Evolutionary conservation across 495 filamentous ascomycete species (phyloP).

Genomic region (Pseudevernia furfuracea): DNA sequence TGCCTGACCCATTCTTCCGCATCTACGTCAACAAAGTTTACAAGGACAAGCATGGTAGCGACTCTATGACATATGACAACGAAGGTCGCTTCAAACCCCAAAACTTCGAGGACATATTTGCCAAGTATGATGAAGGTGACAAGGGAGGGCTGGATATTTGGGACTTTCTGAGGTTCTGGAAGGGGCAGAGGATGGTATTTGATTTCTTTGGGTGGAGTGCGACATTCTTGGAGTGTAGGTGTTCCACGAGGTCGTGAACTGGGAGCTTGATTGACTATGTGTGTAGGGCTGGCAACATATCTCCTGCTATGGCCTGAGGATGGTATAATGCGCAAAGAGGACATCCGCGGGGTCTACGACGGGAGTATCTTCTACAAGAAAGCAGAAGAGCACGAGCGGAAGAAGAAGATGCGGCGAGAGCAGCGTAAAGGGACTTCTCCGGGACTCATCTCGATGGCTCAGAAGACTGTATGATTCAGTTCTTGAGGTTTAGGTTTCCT

Average conservation of each 20-base stretch:
- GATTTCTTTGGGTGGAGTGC: constrained; percentile 42
- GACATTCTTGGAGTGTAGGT: constrained; percentile 21
- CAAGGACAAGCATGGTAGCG: constrained; percentile 51
- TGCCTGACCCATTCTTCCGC: constrained; percentile 47
- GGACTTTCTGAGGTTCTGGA: constrained; percentile 32
- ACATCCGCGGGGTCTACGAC: constrained; percentile 38
- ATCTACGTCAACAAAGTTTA: constrained; percentile 43
- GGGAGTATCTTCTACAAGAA: constrained; percentile 30
- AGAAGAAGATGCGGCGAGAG: not conserved
- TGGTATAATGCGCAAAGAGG: constrained; percentile 41
- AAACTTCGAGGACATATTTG: constrained; percentile 51
- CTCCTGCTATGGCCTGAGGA: constrained; percentile 40
- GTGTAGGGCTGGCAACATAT: constrained; percentile 34
- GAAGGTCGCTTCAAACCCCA: constrained; percentile 52
- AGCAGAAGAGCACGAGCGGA: constrained; percentile 3
- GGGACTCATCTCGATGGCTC: not conserved
- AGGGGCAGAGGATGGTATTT: constrained; percentile 37
- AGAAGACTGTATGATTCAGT: not conserved
- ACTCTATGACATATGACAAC: constrained; percentile 45
- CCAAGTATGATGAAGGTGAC: constrained; percentile 41
- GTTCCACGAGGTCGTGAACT: not conserved
- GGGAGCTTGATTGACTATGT: not conserved
- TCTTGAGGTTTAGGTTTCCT: not conserved
- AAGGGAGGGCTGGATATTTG: constrained; percentile 30
- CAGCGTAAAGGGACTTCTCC: not conserved